phyloP scores from a whole-genome alignment of 768 basidiomycete genomes.

The Termitomyces sp. region DNA sequence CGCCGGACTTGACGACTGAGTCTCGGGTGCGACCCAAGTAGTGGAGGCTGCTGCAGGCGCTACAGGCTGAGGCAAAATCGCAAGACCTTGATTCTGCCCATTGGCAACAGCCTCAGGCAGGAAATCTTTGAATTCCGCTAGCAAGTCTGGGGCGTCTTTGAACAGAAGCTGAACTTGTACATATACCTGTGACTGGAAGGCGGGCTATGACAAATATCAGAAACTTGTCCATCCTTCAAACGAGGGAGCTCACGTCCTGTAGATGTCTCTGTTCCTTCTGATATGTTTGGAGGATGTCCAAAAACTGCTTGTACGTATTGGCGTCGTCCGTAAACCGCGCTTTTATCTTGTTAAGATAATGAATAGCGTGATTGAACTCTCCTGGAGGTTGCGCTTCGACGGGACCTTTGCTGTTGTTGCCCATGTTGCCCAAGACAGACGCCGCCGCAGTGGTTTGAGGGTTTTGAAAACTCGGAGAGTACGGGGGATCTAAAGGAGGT shows the following conservation, averaged over 20 bases:
- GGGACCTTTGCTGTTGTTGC: slow-evolving; percentile 46
- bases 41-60: slow-evolving; percentile 28
- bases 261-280: slow-evolving; percentile 78
- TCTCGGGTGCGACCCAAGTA: slow-evolving; percentile 40
- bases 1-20: slow-evolving; percentile 35
- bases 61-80: slow-evolving; percentile 50
- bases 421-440: slow-evolving; percentile 62
- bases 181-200: slow-evolving; percentile 66
- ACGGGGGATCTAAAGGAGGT: slow-evolving; percentile 37
- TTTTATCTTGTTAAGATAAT: slow-evolving; percentile 99
- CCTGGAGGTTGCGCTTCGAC: slow-evolving; percentile 53
- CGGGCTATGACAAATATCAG: slow-evolving; percentile 1
- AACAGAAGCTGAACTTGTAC: slow-evolving; percentile 79
- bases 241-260: slow-evolving; percentile 58
- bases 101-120: slow-evolving; percentile 61
- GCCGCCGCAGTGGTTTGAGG: slow-evolving; percentile 60
- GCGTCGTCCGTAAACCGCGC: slow-evolving; percentile 83
- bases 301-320: slow-evolving; percentile 89
- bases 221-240: slow-evolving; percentile 8
- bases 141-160: slow-evolving; percentile 76
- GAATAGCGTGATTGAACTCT: slow-evolving; percentile 93
- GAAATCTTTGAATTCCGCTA: slow-evolving; percentile 81
- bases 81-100: slow-evolving; percentile 37
- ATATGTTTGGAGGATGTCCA: slow-evolving; percentile 86
- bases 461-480: slow-evolving; percentile 46